Evolutionary conservation across 176 grass and related monocot genomes (phyloP).

Genomic region (Oryza longistaminata): DNA sequence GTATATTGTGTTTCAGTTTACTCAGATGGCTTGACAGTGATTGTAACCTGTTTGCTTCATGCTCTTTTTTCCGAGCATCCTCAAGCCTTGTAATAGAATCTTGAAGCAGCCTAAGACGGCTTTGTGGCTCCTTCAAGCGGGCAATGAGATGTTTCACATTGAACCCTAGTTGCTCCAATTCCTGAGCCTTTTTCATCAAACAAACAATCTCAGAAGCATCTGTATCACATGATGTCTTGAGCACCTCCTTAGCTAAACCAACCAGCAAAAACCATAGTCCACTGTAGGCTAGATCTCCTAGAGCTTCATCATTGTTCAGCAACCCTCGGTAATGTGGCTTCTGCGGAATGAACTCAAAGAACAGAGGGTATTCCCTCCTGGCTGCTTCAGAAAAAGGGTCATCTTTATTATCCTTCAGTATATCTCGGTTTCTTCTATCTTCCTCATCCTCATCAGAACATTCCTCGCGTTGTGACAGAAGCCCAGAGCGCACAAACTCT

Average conservation of each 20-base stretch:
- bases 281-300: conserved; percentile 46
- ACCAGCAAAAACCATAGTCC: conserved; percentile 58
- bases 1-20: conserved; percentile 54
- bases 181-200: conserved; percentile 43
- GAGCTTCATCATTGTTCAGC: conserved; percentile 18
- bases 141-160: conserved; percentile 61
- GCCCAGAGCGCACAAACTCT: conserved; percentile 51
- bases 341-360: conserved; percentile 64
- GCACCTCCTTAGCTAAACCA: conserved; percentile 44
- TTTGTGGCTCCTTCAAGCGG: conserved; percentile 59
- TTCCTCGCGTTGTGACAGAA: conserved; percentile 53
- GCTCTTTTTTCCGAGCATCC: conserved; percentile 46
- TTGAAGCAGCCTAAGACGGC: conserved; percentile 45
- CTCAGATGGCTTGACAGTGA: conserved; percentile 49
- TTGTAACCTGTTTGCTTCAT: conserved; percentile 31
- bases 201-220: conserved; percentile 37
- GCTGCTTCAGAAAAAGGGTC: conserved; percentile 57
- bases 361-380: conserved; percentile 51
- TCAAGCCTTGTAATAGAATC: conserved; percentile 50
- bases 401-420: background rate
- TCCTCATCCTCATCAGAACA: conserved; percentile 48
- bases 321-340: conserved; percentile 66
- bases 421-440: conserved; percentile 21
- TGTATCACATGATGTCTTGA: conserved; percentile 59
- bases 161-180: conserved; percentile 52